phyloP scores from a whole-genome alignment of 2,329 filamentous ascomycete genomes.

The Aspergillus versicolor region DNA sequence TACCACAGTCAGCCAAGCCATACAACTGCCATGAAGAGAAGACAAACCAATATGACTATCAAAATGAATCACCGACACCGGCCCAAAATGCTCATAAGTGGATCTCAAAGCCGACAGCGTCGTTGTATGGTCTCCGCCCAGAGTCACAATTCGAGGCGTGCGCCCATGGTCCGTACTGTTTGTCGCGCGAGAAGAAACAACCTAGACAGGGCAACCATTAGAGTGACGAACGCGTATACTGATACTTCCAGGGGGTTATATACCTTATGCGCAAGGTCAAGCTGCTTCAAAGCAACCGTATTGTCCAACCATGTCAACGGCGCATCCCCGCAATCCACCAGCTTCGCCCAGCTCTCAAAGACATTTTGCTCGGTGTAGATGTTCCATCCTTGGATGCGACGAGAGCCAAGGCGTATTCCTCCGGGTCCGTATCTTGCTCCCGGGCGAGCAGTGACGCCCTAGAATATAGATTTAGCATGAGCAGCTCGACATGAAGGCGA shows the following conservation, averaged over 20 bases:
- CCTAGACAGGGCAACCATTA: constrained; percentile 21
- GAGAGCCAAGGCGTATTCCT: constrained; percentile 53
- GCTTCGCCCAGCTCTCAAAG: constrained; percentile 50
- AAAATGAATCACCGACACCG: constrained; percentile 59
- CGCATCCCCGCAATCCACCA: constrained; percentile 57
- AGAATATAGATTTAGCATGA: neutral
- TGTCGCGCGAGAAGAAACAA: constrained; percentile 47
- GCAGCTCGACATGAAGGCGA: neutral
- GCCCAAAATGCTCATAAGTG: constrained; percentile 49
- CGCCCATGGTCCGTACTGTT: constrained; percentile 36
- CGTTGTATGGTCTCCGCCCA: constrained; percentile 59
- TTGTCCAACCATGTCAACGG: constrained; percentile 55
- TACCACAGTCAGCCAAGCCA: neutral
- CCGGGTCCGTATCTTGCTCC: constrained; percentile 54
- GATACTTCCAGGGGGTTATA: too few species aligned
- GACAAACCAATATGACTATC: constrained; percentile 48
- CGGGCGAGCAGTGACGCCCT: constrained; percentile 50
- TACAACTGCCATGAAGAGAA: neutral
- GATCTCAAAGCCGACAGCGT: constrained; percentile 54
- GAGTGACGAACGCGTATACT: neutral
- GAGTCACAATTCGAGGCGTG: constrained; percentile 50
- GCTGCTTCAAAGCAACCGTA: constrained; percentile 54
- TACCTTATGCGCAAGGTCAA: constrained; percentile 52
- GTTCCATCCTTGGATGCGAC: constrained; percentile 48
- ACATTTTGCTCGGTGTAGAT: constrained; percentile 52